Evolutionary conservation across 2,329 filamentous ascomycete species (phyloP).

Genomic region (Epichloe sp.): DNA sequence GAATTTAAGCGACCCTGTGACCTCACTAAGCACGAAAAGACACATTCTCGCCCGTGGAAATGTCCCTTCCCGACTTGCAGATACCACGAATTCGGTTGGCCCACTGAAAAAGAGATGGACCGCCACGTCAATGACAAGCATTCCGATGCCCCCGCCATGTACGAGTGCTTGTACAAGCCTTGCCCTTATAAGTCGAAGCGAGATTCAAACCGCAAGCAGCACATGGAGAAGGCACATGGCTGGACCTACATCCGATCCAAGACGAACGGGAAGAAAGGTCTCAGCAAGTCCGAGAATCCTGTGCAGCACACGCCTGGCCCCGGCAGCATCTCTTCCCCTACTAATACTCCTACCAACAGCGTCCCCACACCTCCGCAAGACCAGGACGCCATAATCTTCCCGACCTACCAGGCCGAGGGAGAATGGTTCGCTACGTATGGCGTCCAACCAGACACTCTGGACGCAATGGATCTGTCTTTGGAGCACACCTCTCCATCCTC

Average conservation of each 20-base stretch:
- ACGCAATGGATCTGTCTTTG: slow-evolving; percentile 27
- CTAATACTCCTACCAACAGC: slow-evolving; percentile 34
- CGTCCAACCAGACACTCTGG: slow-evolving; percentile 20
- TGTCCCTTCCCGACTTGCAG: slow-evolving; percentile 74
- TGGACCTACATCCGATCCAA: slow-evolving; percentile 89
- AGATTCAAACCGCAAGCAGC: slow-evolving; percentile 93
- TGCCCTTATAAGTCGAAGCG: slow-evolving; percentile 94
- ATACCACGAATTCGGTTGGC: slow-evolving; percentile 82
- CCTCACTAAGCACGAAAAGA: slow-evolving; percentile 96
- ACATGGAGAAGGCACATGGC: slow-evolving; percentile 94
- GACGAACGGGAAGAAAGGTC: slow-evolving; percentile 62
- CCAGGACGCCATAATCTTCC: slow-evolving; percentile 26
- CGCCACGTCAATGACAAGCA: slow-evolving; percentile 96
- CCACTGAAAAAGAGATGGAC: slow-evolving; percentile 89
- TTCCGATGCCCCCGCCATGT: slow-evolving; percentile 65
- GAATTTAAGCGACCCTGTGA: slow-evolving; percentile 96
- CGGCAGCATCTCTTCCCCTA: slow-evolving; percentile 49
- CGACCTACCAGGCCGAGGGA: slow-evolving; percentile 32
- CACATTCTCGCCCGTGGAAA: slow-evolving; percentile 92
- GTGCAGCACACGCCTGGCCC: slow-evolving; percentile 44
- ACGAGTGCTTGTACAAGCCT: slow-evolving; percentile 66
- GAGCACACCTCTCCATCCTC: slow-evolving; percentile 25
- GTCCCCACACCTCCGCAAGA: slow-evolving; percentile 47
- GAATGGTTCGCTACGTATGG: slow-evolving; percentile 29
- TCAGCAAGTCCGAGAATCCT: slow-evolving; percentile 32